Evolutionary conservation across 2,329 filamentous ascomycete genomes (phyloP).

Genomic region (Cephalotrichum gorgonifer): DNA sequence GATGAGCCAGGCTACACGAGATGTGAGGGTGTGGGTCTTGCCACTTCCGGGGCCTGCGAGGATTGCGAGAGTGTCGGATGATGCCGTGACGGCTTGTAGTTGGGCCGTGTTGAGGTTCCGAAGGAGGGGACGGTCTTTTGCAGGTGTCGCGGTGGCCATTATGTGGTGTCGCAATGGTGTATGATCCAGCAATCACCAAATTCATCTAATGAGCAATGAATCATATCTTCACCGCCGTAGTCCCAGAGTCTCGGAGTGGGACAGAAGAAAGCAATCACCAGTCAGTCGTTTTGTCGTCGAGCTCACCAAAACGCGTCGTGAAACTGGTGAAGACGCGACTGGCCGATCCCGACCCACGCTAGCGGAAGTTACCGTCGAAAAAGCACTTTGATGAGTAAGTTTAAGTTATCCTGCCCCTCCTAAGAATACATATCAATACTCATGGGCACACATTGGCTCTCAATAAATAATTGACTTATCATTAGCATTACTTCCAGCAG

Average conservation of each 20-base stretch:
- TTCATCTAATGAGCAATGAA: background rate
- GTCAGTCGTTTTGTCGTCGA: background rate
- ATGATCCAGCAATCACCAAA: background rate
- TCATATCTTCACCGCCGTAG: background rate
- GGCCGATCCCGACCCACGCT: no score
- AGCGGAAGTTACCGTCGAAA: no score
- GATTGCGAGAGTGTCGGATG: constrained; percentile 49
- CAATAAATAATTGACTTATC: no score
- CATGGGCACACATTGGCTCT: no score
- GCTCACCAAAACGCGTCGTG: background rate
- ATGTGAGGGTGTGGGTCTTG: constrained; percentile 92
- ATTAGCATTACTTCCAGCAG: no score
- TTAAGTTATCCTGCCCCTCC: no score
- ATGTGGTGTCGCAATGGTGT: background rate
- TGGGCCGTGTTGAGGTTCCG: constrained; percentile 44
- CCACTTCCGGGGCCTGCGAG: constrained; percentile 62
- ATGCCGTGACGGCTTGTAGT: constrained; percentile 42
- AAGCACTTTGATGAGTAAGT: no score
- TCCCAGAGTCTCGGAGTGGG: background rate
- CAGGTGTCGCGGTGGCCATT: constrained; percentile 3
- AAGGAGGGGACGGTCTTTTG: constrained; percentile 25
- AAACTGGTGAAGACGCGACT: background rate
- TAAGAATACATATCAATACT: no score
- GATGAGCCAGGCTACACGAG: constrained; percentile 82
- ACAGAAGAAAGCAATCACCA: background rate